These are phyloP conservation scores for Malus sieversii DNA, from an alignment of 306 rosid genomes.

Conservation along the genomic window DNA sequence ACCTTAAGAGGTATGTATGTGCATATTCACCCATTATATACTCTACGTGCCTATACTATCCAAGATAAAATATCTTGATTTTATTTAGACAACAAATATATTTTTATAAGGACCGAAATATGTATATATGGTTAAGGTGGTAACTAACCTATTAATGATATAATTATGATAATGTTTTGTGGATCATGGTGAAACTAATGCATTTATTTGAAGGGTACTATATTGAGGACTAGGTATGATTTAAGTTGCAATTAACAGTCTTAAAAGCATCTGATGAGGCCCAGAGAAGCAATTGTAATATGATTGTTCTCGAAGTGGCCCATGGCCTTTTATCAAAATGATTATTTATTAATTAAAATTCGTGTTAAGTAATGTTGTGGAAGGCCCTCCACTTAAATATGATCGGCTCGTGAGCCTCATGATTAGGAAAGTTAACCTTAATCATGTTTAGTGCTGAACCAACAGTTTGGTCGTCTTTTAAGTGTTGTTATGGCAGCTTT, in stretches of 20 bases:
- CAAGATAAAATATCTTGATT: too few species aligned
- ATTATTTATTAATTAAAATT: not conserved
- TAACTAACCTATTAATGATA: too few species aligned
- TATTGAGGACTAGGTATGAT: not conserved
- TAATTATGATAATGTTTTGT: too few species aligned
- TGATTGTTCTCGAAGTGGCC: slow-evolving; percentile 1
- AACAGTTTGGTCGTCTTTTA: slow-evolving; percentile 28
- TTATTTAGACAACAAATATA: not conserved
- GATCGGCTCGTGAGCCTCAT: slow-evolving; percentile 13
- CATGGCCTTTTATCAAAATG: not conserved
- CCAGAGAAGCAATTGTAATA: not conserved
- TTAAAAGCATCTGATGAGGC: not conserved
- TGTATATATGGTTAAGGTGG: too few species aligned
- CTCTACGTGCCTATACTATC: not conserved
- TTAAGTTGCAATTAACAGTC: not conserved
- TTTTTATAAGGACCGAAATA: not conserved
- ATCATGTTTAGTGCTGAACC: slow-evolving; percentile 22
- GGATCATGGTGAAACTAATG: not conserved
- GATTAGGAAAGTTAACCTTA: slow-evolving; percentile 23
- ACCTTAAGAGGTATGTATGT: not conserved
- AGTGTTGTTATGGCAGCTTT: not conserved
- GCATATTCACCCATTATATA: too few species aligned
- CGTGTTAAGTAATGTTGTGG: not conserved
- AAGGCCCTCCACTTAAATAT: not conserved
- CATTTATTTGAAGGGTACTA: not conserved